A percentile compares a stretch with the other conserved stretches of the same genome.
phyloP scores from a whole-genome alignment of 2,329 filamentous ascomycete genomes.

The Pseudophaeomoniella oleicola region DNA sequence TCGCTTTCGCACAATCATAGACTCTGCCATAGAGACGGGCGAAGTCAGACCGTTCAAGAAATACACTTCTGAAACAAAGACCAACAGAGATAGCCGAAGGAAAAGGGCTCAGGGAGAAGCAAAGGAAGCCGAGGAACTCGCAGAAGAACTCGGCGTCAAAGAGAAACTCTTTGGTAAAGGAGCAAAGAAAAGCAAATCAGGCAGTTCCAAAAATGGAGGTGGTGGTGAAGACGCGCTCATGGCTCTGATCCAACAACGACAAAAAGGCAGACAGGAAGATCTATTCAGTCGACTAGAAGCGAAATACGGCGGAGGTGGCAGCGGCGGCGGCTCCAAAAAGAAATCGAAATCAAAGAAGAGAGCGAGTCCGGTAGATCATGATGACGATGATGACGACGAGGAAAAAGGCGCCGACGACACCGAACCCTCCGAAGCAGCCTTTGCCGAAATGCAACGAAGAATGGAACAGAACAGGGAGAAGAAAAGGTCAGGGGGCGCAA shows the following conservation, averaged over 20 bases:
- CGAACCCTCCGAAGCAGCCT: conserved; percentile 25
- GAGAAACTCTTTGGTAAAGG: conserved; percentile 48
- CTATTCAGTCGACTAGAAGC: conserved; percentile 64
- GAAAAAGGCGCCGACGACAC: conserved; percentile 7
- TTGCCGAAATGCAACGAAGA: conserved; percentile 9
- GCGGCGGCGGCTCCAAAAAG: not conserved
- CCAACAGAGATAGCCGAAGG: conserved; percentile 42
- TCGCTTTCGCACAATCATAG: conserved; percentile 66
- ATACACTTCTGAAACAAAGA: conserved; percentile 62
- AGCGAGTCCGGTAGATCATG: conserved; percentile 2
- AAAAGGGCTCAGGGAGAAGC: conserved; percentile 53
- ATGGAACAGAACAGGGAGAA: conserved; percentile 24
- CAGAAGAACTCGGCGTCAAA: conserved; percentile 59
- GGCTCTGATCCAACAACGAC: conserved; percentile 60
- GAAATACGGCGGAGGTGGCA: conserved; percentile 43
- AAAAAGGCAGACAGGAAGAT: conserved; percentile 39
- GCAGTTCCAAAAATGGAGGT: conserved; percentile 15
- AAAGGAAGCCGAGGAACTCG: conserved; percentile 58
- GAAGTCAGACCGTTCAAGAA: conserved; percentile 52
- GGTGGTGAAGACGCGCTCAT: conserved; percentile 41
- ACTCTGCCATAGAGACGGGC: conserved; percentile 58
- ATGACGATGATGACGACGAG: conserved; percentile 8
- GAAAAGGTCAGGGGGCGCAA: conserved; percentile 33
- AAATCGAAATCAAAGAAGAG: conserved; percentile 20
- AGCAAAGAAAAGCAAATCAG: conserved; percentile 30